Conservation (phyloP, 352 stramenopile genomes). For the Phytopythium ostracodes region DNA sequence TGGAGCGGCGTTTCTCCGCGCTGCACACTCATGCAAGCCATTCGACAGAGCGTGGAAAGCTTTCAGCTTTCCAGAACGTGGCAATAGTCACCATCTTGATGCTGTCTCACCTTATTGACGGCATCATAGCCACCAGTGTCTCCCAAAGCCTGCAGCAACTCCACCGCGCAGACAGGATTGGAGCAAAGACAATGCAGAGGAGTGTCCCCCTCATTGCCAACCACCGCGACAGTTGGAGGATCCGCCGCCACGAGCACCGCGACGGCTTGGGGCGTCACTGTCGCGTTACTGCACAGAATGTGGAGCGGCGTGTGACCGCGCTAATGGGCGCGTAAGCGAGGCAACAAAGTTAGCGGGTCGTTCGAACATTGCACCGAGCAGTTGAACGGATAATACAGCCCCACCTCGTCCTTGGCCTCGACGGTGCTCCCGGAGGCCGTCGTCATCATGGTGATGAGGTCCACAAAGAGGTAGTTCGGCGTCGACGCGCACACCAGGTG, state of each 20-base stretch:
- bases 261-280: constrained; percentile 37
- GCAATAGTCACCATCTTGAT: background rate
- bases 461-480: constrained; percentile 47
- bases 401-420: constrained; percentile 39
- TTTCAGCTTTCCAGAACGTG: background rate
- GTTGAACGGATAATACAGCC: background rate
- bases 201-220: constrained; percentile 36
- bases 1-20: constrained; percentile 42
- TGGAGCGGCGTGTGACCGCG: constrained; percentile 48
- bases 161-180: constrained; percentile 36
- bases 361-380: no score
- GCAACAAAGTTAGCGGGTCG: background rate
- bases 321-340: constrained; percentile 6
- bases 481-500: constrained; percentile 47
- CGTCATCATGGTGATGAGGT: constrained; percentile 52
- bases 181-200: constrained; percentile 51
- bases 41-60: background rate
- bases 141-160: constrained; percentile 36
- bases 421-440: constrained; percentile 29
- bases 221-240: constrained; percentile 25
- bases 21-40: constrained; percentile 10
- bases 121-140: constrained; percentile 25
- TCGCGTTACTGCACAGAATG: constrained; percentile 41
- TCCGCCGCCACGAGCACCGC: constrained; percentile 27
- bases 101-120: constrained; percentile 31